Conservation (phyloP, 1,284 basidiomycete species). For the Boletus semigastroideus region DNA sequence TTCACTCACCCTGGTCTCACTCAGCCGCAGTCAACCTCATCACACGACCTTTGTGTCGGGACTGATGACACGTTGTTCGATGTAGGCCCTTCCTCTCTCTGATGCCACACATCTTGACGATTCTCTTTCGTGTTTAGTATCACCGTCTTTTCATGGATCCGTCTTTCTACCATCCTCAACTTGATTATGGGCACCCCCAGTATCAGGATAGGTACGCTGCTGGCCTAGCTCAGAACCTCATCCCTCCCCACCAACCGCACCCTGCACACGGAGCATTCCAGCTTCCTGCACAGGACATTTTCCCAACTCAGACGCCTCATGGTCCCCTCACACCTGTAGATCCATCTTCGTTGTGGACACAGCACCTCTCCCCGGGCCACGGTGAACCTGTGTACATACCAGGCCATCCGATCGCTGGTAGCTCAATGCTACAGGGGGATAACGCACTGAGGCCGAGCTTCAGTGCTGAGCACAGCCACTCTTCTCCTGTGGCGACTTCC, state of each 20-base stretch:
- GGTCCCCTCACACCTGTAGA: background rate
- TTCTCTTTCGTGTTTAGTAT: constrained; percentile 5
- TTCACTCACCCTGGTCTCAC: background rate
- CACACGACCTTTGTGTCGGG: background rate
- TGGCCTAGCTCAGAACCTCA: background rate
- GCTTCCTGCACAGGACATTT: background rate
- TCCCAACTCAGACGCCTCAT: constrained; percentile 3
- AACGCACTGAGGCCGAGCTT: constrained; percentile 3
- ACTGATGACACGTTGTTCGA: constrained; percentile 9
- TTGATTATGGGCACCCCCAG: background rate
- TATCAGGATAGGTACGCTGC: background rate
- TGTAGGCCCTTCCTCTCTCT: constrained; percentile 4
- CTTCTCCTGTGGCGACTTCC: constrained; percentile 15
- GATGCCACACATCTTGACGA: background rate
- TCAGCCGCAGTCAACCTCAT: background rate
- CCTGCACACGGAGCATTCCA: background rate
- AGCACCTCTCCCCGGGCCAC: background rate
- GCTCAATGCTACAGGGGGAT: background rate
- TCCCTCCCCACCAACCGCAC: background rate
- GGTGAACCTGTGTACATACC: constrained; percentile 1
- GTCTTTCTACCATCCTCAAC: background rate
- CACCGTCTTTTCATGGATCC: background rate
- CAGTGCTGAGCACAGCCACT: constrained; percentile 18
- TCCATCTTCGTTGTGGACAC: background rate
- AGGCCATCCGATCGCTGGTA: background rate